A percentile compares a stretch with the other conserved stretches of the same genome.
phyloP scores from a whole-genome alignment of 192 early-diverging fungal species.

The Dimargaris verticillata region DNA sequence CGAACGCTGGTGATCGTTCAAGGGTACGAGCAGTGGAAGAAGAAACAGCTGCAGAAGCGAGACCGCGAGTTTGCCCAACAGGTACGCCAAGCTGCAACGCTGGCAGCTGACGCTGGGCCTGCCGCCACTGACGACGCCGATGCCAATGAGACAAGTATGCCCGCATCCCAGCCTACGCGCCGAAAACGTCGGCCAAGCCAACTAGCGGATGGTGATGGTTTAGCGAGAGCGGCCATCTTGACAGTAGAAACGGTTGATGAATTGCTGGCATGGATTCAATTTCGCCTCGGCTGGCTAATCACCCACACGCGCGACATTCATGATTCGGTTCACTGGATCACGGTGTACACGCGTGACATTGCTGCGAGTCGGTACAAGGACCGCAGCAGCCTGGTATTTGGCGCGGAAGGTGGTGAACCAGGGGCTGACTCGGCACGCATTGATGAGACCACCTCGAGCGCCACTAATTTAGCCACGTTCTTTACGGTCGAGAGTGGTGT shows the following conservation, averaged over 20 bases:
- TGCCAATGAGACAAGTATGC: too few relatives aligned
- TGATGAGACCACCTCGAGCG: background rate
- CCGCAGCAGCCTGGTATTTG: background rate
- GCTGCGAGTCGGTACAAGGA: constrained; percentile 9
- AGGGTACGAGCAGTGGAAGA: constrained; percentile 2
- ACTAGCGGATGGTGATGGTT: background rate
- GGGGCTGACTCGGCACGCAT: background rate
- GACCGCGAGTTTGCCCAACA: constrained; percentile 7
- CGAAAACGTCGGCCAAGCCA: background rate
- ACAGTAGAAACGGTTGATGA: background rate
- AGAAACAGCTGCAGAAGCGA: background rate
- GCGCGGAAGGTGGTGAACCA: background rate
- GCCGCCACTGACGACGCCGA: background rate
- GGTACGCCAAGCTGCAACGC: constrained; percentile 1
- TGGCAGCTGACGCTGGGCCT: background rate
- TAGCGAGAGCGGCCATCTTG: too few relatives aligned
- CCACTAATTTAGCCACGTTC: background rate
- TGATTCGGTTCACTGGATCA: constrained; percentile 6
- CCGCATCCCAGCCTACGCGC: background rate
- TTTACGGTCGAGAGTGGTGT: constrained; percentile 7
- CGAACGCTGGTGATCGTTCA: constrained; percentile 1
- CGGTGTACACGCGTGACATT: constrained; percentile 7
- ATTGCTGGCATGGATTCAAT: constrained; percentile 1
- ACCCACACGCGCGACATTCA: background rate
- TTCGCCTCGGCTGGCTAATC: constrained; percentile 1